Evolutionary conservation across 2,329 filamentous ascomycete species (phyloP), one percentile per base, ranked within the genome.

Genomic region (Verticillium isaacii): DNA sequence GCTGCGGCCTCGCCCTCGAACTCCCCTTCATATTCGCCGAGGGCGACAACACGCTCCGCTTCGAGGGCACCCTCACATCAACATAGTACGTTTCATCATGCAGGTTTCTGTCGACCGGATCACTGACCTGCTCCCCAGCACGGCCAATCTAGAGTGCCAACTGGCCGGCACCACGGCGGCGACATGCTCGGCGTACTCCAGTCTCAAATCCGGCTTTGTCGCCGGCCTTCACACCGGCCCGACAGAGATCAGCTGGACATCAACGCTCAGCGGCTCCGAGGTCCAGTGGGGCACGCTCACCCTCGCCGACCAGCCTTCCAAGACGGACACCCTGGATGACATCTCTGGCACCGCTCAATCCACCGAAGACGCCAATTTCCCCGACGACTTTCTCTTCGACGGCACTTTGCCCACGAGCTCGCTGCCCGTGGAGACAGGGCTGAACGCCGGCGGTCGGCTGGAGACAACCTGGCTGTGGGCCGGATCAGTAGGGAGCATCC

Each of bases 171-270:
- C 72, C 5, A 80, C 78, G 5, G 74, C 72, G 11, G 80, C 80
- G 19, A 79, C 77, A 5, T 82, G 80, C 64, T 81, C 78, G 0
- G 80, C 80, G 23, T 81, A 79, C 64, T 80, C 80, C 2, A 81
- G 79, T 58, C 77, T 75, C 59, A 74, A 73, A 50, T 67, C 74
- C 5, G 73, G 73, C 57, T 78, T 76, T 65, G 69, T 70, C 5
- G 73, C 77, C 56, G 77, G 76, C 58, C 68, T 71, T 9, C 60
- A 75, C 58, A 75, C 75, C 1, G 79, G 80, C 0, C 77, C 78
- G 50, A 79, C 78, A 1, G 73, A 80, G 63, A 72, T 76, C 12
- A 72, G 71, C 15, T 82, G 80, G 78, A 80, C 75, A 1, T 78
- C 74, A 41, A 82, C 79, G 6, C 75, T 80, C 36, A 70, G 74